Base-by-base conservation (phyloP, 495 filamentous ascomycete genomes). In the Neurospora sublineolata region DNA sequence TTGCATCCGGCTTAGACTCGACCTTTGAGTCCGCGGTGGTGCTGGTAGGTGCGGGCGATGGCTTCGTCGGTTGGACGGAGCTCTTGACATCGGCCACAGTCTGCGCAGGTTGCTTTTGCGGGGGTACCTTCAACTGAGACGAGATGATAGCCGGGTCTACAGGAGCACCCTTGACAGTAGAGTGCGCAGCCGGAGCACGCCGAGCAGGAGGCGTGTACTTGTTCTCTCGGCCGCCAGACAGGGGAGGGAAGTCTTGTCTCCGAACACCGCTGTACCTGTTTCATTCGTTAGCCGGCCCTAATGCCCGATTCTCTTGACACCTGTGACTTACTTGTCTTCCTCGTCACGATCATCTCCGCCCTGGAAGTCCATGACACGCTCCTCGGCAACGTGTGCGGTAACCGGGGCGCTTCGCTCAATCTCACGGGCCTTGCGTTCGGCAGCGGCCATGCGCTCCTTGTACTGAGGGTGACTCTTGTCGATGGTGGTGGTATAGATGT, bases 171-270 rank as follows among this genome's bases (percentile, higher is more conserved):
- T 87, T 84, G 67, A 92, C 90, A 69, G 89, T 92, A 1, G 92
- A 82, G 68, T 90, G 86, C 44, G 86, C 90, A 27, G 90, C 89
- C 36, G 92, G 91, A 37, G 93, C 89, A 73, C 95, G 88, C 71
- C 91, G 87, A 14, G 92, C 94, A 23, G 95, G 95, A 10, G 94
- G 94, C 1, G 91, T 97, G 77, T 98, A 99, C 77, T 91, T 93
- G 80, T 92, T 93, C 69, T 89, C 87, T 12, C 79, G 80, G 52
- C 52, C 52, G 72, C 73, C 81, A 46, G 80, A 73, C 46, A 94
- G 82, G 10, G 91, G 87, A n/a, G 90, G 88, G 76, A 92, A 92
- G 30, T 88, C 86, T 75, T 87, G 86, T 69, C 95, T 89, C 44
- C 88, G 91, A 23, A 99, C 95, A 77, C 94, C 94, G 79, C 94